A percentile compares a stretch with the other conserved stretches of the same genome.
phyloP scores from a whole-genome alignment of 2,329 filamentous ascomycete genomes.

The Neocatenulostroma microsporum region DNA sequence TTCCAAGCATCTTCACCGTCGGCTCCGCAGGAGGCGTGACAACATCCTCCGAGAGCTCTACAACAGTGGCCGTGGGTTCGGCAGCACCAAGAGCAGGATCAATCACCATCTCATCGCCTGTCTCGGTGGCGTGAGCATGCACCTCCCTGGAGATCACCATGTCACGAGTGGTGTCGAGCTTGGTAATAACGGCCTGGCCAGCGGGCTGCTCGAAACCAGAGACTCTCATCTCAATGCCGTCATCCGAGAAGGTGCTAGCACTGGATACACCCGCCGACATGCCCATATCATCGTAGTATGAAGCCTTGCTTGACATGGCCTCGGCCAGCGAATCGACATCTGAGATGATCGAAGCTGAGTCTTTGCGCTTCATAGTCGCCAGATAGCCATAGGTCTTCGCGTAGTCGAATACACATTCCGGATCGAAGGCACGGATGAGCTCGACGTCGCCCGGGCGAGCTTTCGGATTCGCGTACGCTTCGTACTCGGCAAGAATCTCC shows the following conservation, averaged over 20 bases:
- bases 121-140: constrained; percentile 1
- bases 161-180: no score
- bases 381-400: constrained; percentile 16
- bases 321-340: constrained; percentile 15
- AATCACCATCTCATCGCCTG: not conserved
- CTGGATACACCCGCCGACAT: constrained; percentile 4
- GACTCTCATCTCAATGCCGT: constrained; percentile 1
- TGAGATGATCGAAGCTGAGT: constrained; percentile 11
- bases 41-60: constrained; percentile 3
- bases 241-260: constrained; percentile 6
- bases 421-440: constrained; percentile 39
- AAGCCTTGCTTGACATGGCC: constrained; percentile 6
- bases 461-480: constrained; percentile 49
- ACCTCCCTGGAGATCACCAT: no score
- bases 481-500: constrained; percentile 65
- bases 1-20: no score
- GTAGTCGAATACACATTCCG: constrained; percentile 31
- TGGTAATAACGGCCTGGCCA: no score
- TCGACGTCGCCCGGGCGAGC: constrained; percentile 41
- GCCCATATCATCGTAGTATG: constrained; percentile 4
- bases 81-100: not conserved
- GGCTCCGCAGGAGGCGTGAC: not conserved
- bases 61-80: constrained; percentile 1
- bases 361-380: constrained; percentile 11
- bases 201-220: no score